phyloP scores from a whole-genome alignment of 306 rosid genomes.

The Purshia tridentata region DNA sequence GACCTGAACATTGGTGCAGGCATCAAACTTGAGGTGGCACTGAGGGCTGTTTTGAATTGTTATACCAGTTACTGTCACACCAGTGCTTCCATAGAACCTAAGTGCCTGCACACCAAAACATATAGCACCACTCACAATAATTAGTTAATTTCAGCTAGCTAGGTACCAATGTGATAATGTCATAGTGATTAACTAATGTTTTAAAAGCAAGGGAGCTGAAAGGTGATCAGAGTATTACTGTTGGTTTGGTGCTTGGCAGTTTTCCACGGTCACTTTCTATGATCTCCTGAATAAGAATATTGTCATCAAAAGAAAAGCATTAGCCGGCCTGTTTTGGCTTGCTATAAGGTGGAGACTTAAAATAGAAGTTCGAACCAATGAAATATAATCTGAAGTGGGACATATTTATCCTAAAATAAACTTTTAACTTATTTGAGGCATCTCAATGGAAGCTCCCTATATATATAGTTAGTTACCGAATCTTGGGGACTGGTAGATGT shows the following conservation, averaged over 20 bases:
- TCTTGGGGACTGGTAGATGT: neutral
- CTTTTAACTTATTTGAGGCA: too few species aligned
- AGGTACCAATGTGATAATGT: neutral
- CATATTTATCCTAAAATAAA: too few species aligned
- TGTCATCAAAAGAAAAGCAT: neutral
- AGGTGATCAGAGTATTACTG: conserved; percentile 33
- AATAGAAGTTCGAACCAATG: too few species aligned
- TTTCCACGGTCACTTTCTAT: conserved; percentile 20
- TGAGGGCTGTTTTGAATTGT: conserved; percentile 71
- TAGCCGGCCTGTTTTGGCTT: conserved; percentile 14
- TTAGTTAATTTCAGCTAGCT: neutral
- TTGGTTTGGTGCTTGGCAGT: conserved; percentile 60
- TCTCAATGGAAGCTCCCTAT: too few species aligned
- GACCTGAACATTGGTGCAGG: conserved; percentile 57
- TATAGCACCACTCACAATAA: neutral
- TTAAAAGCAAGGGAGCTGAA: neutral
- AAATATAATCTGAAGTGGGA: too few species aligned
- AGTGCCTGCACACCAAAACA: conserved; percentile 46
- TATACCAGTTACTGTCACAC: conserved; percentile 60
- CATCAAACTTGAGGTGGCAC: conserved; percentile 66
- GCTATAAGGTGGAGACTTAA: neutral
- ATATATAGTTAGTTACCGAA: neutral
- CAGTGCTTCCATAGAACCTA: conserved; percentile 67
- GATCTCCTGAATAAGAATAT: conserved; percentile 10
- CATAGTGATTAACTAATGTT: neutral